Percentiles rank a stretch among this genome's conserved stretches.
phyloP scores from a whole-genome alignment of 2,329 filamentous ascomycete species.

The Paraphoma chrysanthemicola region DNA sequence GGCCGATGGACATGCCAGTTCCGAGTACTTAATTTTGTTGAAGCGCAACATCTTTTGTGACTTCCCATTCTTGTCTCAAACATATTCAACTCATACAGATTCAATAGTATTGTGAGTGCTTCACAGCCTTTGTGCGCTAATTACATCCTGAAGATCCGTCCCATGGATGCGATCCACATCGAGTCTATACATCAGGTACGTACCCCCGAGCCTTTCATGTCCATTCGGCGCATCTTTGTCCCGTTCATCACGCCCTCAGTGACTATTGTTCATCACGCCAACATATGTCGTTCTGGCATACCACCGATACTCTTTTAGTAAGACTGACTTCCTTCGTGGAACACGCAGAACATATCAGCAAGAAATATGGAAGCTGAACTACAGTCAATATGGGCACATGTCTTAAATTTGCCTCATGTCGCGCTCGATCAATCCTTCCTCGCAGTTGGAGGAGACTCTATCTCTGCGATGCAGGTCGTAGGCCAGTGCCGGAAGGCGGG shows the following conservation, averaged over 20 bases:
- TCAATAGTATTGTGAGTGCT: background rate
- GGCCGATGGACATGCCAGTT: constrained; percentile 8
- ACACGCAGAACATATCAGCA: background rate
- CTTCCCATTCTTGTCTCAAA: background rate
- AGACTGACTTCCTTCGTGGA: background rate
- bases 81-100: background rate
- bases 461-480: constrained; percentile 59
- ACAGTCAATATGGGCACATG: constrained; percentile 38
- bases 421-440: constrained; percentile 48
- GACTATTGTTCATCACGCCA: too few relatives aligned
- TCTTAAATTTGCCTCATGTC: constrained; percentile 39
- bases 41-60: background rate
- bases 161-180: too few relatives aligned
- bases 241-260: too few relatives aligned
- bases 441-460: constrained; percentile 57
- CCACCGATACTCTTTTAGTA: background rate
- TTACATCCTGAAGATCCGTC: background rate
- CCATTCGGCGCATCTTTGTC: too few relatives aligned
- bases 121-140: background rate
- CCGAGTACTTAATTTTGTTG: constrained; percentile 8
- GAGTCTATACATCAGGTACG: too few relatives aligned
- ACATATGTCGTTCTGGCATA: too few relatives aligned
- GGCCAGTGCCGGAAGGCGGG: constrained; percentile 55
- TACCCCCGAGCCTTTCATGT: too few relatives aligned
- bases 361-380: constrained; percentile 25